Conservation (phyloP, 1,139 yeast species). For the Schizosaccharomyces versatilis region DNA sequence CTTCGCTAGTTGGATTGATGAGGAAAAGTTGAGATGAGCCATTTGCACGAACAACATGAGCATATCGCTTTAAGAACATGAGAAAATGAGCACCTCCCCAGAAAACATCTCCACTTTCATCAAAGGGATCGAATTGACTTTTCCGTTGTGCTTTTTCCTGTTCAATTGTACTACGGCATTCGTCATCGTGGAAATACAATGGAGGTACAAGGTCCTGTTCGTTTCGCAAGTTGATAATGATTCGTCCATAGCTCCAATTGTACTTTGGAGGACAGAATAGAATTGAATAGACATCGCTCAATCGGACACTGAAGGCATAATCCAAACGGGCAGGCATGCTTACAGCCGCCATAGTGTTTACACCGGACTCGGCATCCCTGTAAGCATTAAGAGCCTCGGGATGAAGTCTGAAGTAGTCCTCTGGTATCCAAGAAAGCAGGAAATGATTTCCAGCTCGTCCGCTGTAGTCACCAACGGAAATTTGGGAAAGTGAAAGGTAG, state of each 20-base stretch:
- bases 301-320: conserved; percentile 41
- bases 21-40: conserved; percentile 51
- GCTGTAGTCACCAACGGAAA: conserved; percentile 15
- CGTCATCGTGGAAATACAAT: conserved; percentile 78
- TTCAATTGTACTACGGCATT: conserved; percentile 47
- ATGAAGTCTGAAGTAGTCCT: conserved; percentile 21
- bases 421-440: conserved; percentile 58
- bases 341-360: conserved; percentile 10
- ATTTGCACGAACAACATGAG: conserved; percentile 44
- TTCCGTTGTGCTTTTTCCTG: conserved; percentile 38
- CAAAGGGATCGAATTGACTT: conserved; percentile 46
- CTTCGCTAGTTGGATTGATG: conserved; percentile 61
- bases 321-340: conserved; percentile 15
- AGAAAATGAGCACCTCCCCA: conserved; percentile 87
- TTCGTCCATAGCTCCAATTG: conserved; percentile 85
- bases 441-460: conserved; percentile 30
- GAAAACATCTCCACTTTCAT: conserved; percentile 32
- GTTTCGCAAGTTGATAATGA: conserved; percentile 43
- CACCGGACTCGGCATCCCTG: conserved; percentile 32
- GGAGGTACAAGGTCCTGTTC: conserved; percentile 52
- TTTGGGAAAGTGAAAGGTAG: conserved; percentile 27
- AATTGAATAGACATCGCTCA: conserved; percentile 46
- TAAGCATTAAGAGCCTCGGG: conserved; percentile 30
- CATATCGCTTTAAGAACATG: conserved; percentile 29
- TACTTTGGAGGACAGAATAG: conserved; percentile 64